Percentiles rank a stretch among this genome's conserved stretches.
These are phyloP conservation scores for Protomyces inouyei DNA, from an alignment of 1,139 yeast species.

Conservation along the genomic window DNA sequence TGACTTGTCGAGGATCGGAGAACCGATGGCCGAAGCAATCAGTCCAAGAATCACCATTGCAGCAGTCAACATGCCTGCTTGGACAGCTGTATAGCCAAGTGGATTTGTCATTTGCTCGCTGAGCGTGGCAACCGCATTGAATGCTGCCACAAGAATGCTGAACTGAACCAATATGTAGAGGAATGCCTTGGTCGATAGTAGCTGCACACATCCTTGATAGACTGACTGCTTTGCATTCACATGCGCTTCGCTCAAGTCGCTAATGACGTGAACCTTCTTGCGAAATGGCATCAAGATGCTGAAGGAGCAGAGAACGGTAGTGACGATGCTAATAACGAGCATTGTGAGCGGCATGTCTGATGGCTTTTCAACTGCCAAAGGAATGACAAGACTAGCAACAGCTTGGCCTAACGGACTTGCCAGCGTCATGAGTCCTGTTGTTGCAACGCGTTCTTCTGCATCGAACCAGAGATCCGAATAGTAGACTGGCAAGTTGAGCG, in stretches of 20 bases:
- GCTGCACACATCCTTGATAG: conserved; percentile 33
- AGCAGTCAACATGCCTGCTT: conserved; percentile 42
- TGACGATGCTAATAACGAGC: conserved; percentile 36
- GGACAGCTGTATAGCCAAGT: conserved; percentile 39
- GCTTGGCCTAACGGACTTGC: conserved; percentile 43
- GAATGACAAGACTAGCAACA: conserved; percentile 41
- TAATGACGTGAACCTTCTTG: not conserved
- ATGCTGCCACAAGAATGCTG: conserved; percentile 40
- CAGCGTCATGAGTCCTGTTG: conserved; percentile 41
- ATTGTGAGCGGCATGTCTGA: conserved; percentile 33
- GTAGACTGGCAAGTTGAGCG: conserved; percentile 39
- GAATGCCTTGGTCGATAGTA: conserved; percentile 34
- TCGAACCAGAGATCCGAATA: conserved; percentile 42
- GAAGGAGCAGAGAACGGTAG: conserved; percentile 26
- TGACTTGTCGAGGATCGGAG: conserved; percentile 39
- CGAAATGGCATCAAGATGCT: conserved; percentile 6
- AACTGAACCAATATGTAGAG: conserved; percentile 36
- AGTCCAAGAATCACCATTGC: conserved; percentile 39
- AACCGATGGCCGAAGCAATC: conserved; percentile 38
- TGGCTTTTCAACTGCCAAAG: conserved; percentile 37
- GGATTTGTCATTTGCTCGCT: conserved; percentile 41
- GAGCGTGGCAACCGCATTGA: conserved; percentile 40
- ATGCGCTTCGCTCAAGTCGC: conserved; percentile 30
- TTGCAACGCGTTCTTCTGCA: conserved; percentile 37
- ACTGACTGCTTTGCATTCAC: conserved; percentile 35